These are phyloP conservation scores for Talaromyces pinophilus DNA, from an alignment of 2,329 filamentous ascomycete genomes.

Conservation along the genomic window DNA sequence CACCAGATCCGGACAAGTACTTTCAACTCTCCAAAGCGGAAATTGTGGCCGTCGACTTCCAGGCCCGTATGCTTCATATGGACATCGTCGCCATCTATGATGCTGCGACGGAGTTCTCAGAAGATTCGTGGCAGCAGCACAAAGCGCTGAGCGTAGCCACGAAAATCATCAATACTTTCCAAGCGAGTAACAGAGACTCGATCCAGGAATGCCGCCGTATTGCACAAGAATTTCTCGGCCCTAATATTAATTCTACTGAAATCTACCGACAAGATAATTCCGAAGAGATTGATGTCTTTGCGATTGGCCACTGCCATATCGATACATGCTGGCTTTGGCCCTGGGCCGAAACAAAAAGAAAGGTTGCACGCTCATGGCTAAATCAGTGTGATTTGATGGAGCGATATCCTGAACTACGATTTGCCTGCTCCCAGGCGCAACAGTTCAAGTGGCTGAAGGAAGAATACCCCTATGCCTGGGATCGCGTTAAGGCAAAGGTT, in stretches of 20 bases:
- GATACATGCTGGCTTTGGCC: slow-evolving; percentile 99
- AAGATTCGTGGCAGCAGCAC: slow-evolving; percentile 85
- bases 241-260: slow-evolving; percentile 74
- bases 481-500: slow-evolving; percentile 87
- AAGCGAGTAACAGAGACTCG: slow-evolving; percentile 73
- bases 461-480: slow-evolving; percentile 82
- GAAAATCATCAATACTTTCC: slow-evolving; percentile 85
- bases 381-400: slow-evolving; percentile 97
- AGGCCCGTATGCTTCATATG: slow-evolving; percentile 53
- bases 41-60: slow-evolving; percentile 84
- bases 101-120: slow-evolving; percentile 85
- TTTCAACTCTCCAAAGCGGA: slow-evolving; percentile 76
- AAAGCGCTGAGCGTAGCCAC: slow-evolving; percentile 80
- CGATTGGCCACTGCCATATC: slow-evolving; percentile 95
- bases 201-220: slow-evolving; percentile 79
- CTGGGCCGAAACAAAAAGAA: slow-evolving; percentile 95
- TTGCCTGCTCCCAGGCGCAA: slow-evolving; percentile 93
- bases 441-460: slow-evolving; percentile 97
- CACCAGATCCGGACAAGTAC: slow-evolving; percentile 80
- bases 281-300: slow-evolving; percentile 71
- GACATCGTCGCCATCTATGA: slow-evolving; percentile 50
- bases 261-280: slow-evolving; percentile 68
- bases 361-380: slow-evolving; percentile 92
- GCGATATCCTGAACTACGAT: slow-evolving; percentile 87
- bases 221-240: slow-evolving; percentile 77